Conservation (phyloP, 2,329 filamentous ascomycete species). For the Paraconiothyrium sp. region DNA sequence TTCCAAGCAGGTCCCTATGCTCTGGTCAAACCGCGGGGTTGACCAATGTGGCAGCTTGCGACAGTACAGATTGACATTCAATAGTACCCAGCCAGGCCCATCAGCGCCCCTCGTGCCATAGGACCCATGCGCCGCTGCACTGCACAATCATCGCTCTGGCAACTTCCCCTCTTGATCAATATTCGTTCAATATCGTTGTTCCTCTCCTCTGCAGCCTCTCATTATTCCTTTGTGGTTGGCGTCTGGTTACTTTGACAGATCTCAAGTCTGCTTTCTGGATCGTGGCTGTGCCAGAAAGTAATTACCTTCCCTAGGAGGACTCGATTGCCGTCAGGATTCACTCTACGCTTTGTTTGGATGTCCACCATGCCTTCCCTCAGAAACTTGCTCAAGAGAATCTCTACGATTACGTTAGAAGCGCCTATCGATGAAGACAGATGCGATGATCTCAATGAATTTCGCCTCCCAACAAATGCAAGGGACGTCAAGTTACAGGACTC, state of each 20-base stretch:
- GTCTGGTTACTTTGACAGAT: too few relatives aligned
- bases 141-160: background rate
- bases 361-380: constrained; percentile 3
- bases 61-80: background rate
- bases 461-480: constrained; percentile 5
- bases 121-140: background rate
- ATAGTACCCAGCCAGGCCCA: background rate
- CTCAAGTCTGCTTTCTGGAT: too few relatives aligned
- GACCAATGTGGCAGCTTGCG: background rate
- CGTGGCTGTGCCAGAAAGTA: too few relatives aligned
- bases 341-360: too few relatives aligned
- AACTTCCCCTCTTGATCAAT: background rate
- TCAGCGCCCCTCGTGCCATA: background rate
- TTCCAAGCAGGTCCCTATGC: background rate
- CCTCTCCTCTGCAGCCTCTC: background rate
- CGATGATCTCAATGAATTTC: constrained; percentile 4
- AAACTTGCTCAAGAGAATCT: background rate
- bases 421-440: constrained; percentile 2
- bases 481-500: constrained; percentile 14
- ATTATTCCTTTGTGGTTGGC: too few relatives aligned
- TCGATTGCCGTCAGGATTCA: too few relatives aligned
- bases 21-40: background rate
- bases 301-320: too few relatives aligned
- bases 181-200: background rate
- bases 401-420: background rate